These are phyloP conservation scores for Helianthus annuus DNA, from an alignment of 129 eudicot genomes.

Conservation along the genomic window HanXRQr2.0-SUNRISE NC_035443.2:49121381-49121880, in stretches of 20 bases:
- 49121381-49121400: conserved; percentile 99
- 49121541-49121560: conserved; percentile 4
- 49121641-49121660: conserved; percentile 70
- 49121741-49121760: not conserved
- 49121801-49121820: conserved; percentile 7
- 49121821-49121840: not conserved
- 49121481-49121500: conserved; percentile 77
- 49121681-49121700: conserved; percentile 97
- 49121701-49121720: conserved; percentile 71
- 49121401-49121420: conserved; percentile 82
- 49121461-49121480: conserved; percentile 83
- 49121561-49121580: not conserved
- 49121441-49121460: conserved; percentile 64
- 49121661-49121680: conserved; percentile 73
- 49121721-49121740: conserved; percentile 37
- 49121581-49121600: conserved; percentile 14
- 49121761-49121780: not conserved
- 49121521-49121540: conserved; percentile 6
- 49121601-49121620: conserved; percentile 52
- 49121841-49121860: not conserved
- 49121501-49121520: conserved; percentile 49
- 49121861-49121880: conserved; percentile 88
- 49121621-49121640: conserved; percentile 73
- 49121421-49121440: conserved; percentile 75
- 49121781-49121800: not conserved